Conservation (phyloP, 805 yeast species). For the Lachancea sp. region DNA sequence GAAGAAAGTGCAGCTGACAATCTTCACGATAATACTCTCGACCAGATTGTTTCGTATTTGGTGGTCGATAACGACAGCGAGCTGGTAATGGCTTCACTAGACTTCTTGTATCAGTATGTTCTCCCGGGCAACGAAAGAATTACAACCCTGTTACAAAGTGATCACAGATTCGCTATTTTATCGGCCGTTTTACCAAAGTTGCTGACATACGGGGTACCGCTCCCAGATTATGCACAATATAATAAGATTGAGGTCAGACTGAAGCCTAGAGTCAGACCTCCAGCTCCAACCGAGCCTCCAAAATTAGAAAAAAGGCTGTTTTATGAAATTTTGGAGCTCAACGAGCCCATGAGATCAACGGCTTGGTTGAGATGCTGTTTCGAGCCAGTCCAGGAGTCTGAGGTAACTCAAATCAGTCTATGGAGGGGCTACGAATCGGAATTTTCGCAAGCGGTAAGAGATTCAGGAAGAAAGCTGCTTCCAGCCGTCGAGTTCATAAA, state of each 20-base stretch:
- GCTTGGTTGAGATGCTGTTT: constrained; percentile 92
- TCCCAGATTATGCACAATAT: constrained; percentile 31
- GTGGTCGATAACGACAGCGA: constrained; percentile 57
- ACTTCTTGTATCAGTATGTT: constrained; percentile 74
- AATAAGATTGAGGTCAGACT: constrained; percentile 32
- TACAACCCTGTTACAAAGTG: constrained; percentile 42
- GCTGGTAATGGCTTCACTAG: constrained; percentile 64
- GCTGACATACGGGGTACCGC: constrained; percentile 42
- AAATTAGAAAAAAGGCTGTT: constrained; percentile 48
- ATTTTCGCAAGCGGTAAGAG: constrained; percentile 54
- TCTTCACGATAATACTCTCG: constrained; percentile 42
- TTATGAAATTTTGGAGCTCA: constrained; percentile 52
- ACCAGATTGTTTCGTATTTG: constrained; percentile 50
- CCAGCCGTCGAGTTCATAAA: constrained; percentile 97
- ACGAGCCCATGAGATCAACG: constrained; percentile 88
- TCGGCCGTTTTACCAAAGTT: constrained; percentile 58
- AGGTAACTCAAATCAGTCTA: constrained; percentile 88
- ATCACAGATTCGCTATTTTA: constrained; percentile 45
- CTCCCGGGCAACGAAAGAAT: constrained; percentile 57
- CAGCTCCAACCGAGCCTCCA: constrained; percentile 63
- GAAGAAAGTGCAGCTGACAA: constrained; percentile 47
- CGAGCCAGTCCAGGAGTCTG: constrained; percentile 68
- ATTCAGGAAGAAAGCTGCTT: constrained; percentile 53
- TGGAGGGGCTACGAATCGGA: constrained; percentile 94
- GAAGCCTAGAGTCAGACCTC: constrained; percentile 52